These are phyloP conservation scores for Solanum bulbocastanum DNA, from an alignment of 257 asterid genomes.

Conservation along the genomic window DNA sequence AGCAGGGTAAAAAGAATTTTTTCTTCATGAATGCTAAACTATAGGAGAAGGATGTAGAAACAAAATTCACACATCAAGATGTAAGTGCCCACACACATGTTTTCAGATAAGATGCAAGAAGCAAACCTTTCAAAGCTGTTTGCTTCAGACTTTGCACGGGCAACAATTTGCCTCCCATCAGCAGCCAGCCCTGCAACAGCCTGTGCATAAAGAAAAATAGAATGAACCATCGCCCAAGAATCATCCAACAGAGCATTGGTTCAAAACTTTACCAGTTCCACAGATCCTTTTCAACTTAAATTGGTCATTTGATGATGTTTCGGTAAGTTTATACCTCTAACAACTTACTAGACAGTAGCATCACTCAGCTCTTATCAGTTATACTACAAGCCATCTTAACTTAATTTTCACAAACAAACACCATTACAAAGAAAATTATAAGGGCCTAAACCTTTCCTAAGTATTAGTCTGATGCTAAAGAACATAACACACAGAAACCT, in stretches of 20 bases:
- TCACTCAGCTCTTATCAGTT: background rate
- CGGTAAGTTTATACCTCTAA: background rate
- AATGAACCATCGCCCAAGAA: background rate
- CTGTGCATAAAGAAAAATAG: conserved; percentile 15
- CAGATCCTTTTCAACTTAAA: background rate
- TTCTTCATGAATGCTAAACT: background rate
- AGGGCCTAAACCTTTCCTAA: background rate
- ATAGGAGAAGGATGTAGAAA: background rate
- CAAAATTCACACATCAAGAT: background rate
- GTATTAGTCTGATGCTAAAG: background rate
- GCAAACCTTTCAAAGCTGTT: conserved; percentile 63
- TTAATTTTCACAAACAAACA: background rate
- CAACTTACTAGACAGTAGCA: background rate
- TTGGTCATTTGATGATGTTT: background rate
- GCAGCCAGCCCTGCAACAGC: conserved; percentile 96
- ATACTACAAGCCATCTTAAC: background rate
- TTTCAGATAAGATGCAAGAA: background rate
- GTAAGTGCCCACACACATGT: background rate
- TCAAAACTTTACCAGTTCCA: background rate
- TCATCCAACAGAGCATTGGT: background rate
- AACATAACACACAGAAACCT: background rate
- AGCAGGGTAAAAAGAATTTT: background rate
- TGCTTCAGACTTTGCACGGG: conserved; percentile 84
- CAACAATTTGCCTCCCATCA: conserved; percentile 88
- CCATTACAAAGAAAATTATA: background rate